Evolutionary conservation across 2,329 filamentous ascomycete genomes (phyloP).

Genomic region (Parasarocladium wereldwijsianum): DNA sequence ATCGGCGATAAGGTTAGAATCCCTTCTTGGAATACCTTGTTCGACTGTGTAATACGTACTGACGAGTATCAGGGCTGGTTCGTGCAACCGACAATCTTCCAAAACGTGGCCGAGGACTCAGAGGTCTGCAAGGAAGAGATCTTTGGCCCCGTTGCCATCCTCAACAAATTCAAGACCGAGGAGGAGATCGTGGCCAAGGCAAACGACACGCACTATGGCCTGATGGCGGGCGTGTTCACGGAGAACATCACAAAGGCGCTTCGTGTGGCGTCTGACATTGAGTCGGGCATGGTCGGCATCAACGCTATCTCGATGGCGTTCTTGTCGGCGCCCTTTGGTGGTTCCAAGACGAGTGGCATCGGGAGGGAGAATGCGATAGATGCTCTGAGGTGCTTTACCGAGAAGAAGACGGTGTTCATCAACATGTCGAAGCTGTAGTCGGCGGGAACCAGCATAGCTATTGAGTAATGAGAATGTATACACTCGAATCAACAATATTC

Average conservation of each 20-base stretch:
- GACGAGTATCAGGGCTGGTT: conserved; percentile 19
- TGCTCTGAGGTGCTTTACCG: conserved; percentile 30
- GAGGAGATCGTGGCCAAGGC: conserved; percentile 38
- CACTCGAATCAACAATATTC: too few species aligned
- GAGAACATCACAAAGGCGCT: conserved; percentile 49
- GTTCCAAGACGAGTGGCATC: conserved; percentile 32
- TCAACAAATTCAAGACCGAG: conserved; percentile 40
- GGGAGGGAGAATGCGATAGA: conserved; percentile 33
- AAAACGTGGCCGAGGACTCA: conserved; percentile 22
- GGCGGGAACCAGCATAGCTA: background rate
- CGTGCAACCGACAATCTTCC: conserved; percentile 31
- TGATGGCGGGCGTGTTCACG: conserved; percentile 39
- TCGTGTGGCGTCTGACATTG: conserved; percentile 36
- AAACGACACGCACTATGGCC: conserved; percentile 34
- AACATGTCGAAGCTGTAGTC: conserved; percentile 15
- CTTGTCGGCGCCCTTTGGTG: conserved; percentile 30
- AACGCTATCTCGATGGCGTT: conserved; percentile 31
- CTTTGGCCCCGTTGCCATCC: conserved; percentile 41
- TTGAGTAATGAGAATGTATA: too few species aligned
- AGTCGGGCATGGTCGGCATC: conserved; percentile 58
- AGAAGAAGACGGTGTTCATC: conserved; percentile 34
- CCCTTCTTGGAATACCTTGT: background rate
- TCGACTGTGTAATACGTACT: conserved; percentile 5
- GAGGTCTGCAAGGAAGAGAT: conserved; percentile 38
- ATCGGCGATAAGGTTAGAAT: conserved; percentile 21